Evolutionary conservation across 805 yeast species (phyloP), one percentile per base, ranked within the genome.

Genomic region (Saccharomycopsis vini): DNA sequence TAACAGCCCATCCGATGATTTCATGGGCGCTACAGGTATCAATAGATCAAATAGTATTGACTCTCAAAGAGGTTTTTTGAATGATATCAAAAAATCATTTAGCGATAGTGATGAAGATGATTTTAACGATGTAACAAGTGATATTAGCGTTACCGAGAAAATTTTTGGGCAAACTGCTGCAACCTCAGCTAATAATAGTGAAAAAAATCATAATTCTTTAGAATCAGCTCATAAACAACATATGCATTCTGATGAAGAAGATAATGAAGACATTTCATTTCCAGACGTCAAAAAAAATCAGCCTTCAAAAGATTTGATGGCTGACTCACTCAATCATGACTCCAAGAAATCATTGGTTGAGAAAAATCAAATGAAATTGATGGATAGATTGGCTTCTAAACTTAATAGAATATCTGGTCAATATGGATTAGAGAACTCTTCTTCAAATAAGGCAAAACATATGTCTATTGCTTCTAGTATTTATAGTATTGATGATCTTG

Each of bases 301-400:
- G 24, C 39, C 2, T 6, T 7, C 39, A 18, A n/a, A 36, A 18
- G 15, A 19, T 13, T n/a, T 15, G 20, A 15, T 32, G n/a, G 20
- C 3, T 18, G 12, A 7, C 10, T 13, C 15, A 20, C 21, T 16
- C n/a, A 36, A 24, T 12, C 20, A 4, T 2, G 28, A 19, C 18
- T 6, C 22, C 22, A 38, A 24, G 5, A 35, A 35, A 21, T 28
- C 45, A 23, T 36, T 42, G 20, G 38, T 44, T 18, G 47, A 43
- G 16, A 46, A 43, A 37, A 43, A 49, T 26, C 35, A 46, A 24
- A 39, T 19, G 9, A 40, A 42, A 31, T 42, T 49, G 34, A 49
- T 46, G 46, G 28, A 51, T 23, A 50, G 47, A 38, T 38, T 47
- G 37, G 39, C 49, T 3, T 47, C 47, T 3, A 50, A 47, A 29